A percentile compares a stretch with the other conserved stretches of the same genome.
phyloP scores from a whole-genome alignment of 129 eudicot genomes.

The Ambrosia trifida region DNA sequence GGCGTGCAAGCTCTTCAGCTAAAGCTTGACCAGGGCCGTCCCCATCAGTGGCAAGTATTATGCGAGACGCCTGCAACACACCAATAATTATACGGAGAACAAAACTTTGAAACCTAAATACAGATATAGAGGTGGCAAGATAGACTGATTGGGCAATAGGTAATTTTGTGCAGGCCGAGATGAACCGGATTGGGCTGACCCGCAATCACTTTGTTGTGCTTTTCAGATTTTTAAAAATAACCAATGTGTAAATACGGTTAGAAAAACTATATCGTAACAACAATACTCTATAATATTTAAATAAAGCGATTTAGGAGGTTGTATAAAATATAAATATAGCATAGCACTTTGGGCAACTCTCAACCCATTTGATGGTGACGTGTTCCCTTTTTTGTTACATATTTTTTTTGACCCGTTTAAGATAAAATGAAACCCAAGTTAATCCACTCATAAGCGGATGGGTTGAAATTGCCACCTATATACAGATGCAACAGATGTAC shows the following conservation, averaged over 20 bases:
- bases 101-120: neutral
- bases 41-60: constrained; percentile 88
- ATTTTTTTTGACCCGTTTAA: neutral
- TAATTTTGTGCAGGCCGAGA: neutral
- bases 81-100: neutral
- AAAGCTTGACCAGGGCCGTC: constrained; percentile 94
- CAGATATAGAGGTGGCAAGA: neutral
- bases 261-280: neutral
- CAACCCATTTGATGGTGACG: neutral
- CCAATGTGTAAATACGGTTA: no score
- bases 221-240: neutral
- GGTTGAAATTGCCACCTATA: constrained; percentile 7
- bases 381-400: neutral
- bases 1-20: constrained; percentile 96
- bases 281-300: neutral
- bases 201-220: neutral
- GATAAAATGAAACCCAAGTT: neutral
- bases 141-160: neutral
- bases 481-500: neutral
- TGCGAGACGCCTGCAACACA: constrained; percentile 73
- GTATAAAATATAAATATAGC: neutral
- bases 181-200: neutral
- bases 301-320: neutral
- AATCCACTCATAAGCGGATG: constrained; percentile 12
- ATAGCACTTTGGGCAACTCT: neutral